Conservation (phyloP, 163 green algal genomes). For the Chlamydomonas reinhardtii region DNA sequence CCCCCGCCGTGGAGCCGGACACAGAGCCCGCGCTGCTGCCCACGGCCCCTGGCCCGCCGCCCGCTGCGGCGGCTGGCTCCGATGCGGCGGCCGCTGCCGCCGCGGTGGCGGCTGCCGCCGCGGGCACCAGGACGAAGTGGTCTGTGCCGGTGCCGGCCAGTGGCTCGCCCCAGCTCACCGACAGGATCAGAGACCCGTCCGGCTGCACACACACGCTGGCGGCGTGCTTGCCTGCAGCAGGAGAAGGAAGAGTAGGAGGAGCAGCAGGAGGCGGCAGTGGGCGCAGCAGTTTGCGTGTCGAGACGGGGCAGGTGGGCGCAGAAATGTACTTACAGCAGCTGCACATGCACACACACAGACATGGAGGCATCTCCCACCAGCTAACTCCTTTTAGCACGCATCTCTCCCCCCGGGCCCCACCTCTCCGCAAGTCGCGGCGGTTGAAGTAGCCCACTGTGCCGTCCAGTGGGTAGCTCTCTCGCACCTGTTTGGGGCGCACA, state of each 20-base stretch:
- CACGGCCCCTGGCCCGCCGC: neutral
- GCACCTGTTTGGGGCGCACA: constrained; percentile 18
- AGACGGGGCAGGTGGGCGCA: no score
- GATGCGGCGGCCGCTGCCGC: neutral
- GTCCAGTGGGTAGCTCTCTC: constrained; percentile 47
- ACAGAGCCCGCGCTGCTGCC: neutral
- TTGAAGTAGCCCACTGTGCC: constrained; percentile 24
- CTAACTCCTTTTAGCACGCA: no score
- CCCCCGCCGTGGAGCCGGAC: no score
- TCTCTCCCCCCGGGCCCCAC: no score
- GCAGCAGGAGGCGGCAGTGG: neutral
- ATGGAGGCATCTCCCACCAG: no score
- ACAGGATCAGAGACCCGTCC: constrained; percentile 24
- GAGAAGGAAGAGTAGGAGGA: neutral
- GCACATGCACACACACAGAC: no score
- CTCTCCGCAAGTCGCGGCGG: constrained; percentile 42
- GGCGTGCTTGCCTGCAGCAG: constrained; percentile 41
- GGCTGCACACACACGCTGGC: constrained; percentile 15
- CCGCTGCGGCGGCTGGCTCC: neutral
- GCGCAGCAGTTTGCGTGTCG: no score
- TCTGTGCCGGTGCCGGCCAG: constrained; percentile 23
- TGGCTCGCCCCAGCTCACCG: constrained; percentile 40
- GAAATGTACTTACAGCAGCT: no score
- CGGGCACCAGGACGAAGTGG: constrained; percentile 21
- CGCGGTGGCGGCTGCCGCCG: neutral